Evolutionary conservation across 2,329 filamentous ascomycete genomes (phyloP).

Genomic region (Penicillium sp.): DNA sequence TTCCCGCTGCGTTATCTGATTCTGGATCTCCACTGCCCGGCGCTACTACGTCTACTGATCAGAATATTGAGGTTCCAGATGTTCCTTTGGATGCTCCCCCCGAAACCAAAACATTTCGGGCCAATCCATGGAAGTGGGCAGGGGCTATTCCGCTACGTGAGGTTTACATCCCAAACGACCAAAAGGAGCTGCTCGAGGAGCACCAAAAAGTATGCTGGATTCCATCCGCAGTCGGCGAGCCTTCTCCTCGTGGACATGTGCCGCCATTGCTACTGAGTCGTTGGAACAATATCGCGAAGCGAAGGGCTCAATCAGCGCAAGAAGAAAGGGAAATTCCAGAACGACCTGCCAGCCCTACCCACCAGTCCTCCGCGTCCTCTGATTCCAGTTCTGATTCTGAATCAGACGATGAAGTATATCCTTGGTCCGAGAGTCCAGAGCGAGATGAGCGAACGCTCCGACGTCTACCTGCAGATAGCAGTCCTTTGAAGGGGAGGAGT

Average conservation of each 20-base stretch:
- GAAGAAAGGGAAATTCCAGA: slow-evolving; percentile 7
- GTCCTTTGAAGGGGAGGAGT: not conserved
- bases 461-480: not conserved
- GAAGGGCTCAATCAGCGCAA: slow-evolving; percentile 9
- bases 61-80: not conserved
- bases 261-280: slow-evolving; percentile 38
- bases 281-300: slow-evolving; percentile 39
- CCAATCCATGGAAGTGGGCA: slow-evolving; percentile 37
- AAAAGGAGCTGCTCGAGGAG: slow-evolving; percentile 54
- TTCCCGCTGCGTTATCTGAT: not conserved
- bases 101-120: not conserved
- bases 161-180: slow-evolving; percentile 53
- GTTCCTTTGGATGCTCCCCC: not conserved
- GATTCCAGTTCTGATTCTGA: slow-evolving; percentile 14
- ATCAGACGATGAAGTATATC: not conserved
- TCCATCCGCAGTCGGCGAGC: slow-evolving; percentile 36
- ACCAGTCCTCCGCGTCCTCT: slow-evolving; percentile 23
- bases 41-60: not conserved
- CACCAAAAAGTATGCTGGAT: slow-evolving; percentile 43
- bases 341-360: slow-evolving; percentile 12
- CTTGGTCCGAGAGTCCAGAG: slow-evolving; percentile 26
- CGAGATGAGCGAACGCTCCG: not conserved
- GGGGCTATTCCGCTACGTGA: slow-evolving; percentile 47
- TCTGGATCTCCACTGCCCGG: not conserved
- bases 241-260: slow-evolving; percentile 36